Evolutionary conservation across 495 filamentous ascomycete species (phyloP).

Genomic region (Apodospora peruviana): DNA sequence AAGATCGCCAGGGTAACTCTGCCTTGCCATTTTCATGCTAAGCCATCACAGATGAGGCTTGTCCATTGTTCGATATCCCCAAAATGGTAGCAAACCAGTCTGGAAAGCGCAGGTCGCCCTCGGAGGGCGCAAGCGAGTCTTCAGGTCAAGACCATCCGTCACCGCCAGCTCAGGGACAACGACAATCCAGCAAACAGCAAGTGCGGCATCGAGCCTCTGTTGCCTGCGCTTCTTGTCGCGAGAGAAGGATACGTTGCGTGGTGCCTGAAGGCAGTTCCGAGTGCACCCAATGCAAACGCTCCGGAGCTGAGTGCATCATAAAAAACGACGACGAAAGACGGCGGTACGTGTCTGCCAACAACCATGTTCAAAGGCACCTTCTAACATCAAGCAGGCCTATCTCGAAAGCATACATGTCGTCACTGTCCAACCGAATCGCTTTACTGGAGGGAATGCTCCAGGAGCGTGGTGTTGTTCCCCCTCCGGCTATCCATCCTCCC

Average conservation of each 20-base stretch:
- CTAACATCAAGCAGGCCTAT: slow-evolving; percentile 37
- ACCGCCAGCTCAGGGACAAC: slow-evolving; percentile 15
- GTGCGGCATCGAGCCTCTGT: slow-evolving; percentile 35
- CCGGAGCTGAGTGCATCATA: slow-evolving; percentile 47
- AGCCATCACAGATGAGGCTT: neutral
- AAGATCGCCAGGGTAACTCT: no score
- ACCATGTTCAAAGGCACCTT: neutral
- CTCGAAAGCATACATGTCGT: slow-evolving; percentile 52
- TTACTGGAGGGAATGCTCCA: slow-evolving; percentile 45
- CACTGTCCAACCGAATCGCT: slow-evolving; percentile 45
- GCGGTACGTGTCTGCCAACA: slow-evolving; percentile 24
- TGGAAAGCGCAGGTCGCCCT: slow-evolving; percentile 19
- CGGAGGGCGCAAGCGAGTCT: slow-evolving; percentile 23
- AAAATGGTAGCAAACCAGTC: neutral
- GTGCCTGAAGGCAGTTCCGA: slow-evolving; percentile 45
- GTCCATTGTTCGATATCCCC: slow-evolving; percentile 4
- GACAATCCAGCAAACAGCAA: slow-evolving; percentile 26
- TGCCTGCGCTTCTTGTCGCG: slow-evolving; percentile 40
- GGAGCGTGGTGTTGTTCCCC: slow-evolving; percentile 41
- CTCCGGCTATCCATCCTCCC: slow-evolving; percentile 47
- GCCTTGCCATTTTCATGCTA: neutral
- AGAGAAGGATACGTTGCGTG: slow-evolving; percentile 52
- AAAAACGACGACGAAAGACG: slow-evolving; percentile 52
- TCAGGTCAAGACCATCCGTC: slow-evolving; percentile 23
- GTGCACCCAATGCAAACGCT: slow-evolving; percentile 48